Conservation (phyloP, 31 red algal genomes). For the Bonnemaisonia californica region DNA sequence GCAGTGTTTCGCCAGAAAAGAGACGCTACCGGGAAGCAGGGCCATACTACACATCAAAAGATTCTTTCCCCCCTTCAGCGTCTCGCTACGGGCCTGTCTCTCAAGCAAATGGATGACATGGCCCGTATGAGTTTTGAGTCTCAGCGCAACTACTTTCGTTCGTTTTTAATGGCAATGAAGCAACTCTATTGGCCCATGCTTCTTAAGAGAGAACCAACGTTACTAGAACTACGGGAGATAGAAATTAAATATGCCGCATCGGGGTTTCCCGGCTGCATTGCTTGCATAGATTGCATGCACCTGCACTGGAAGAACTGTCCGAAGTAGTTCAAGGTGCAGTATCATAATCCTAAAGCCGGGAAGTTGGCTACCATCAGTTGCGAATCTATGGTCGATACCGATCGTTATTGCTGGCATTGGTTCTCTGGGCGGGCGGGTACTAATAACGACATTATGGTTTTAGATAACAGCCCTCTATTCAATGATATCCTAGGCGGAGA, state of each 20-base stretch:
- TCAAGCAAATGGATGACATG: constrained; percentile 48
- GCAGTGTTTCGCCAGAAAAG: constrained; percentile 12
- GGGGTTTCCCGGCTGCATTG: constrained; percentile 59
- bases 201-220: constrained; percentile 48
- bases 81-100: constrained; percentile 27
- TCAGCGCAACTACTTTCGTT: constrained; percentile 22
- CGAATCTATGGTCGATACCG: constrained; percentile 23
- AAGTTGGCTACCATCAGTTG: constrained; percentile 38
- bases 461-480: constrained; percentile 46
- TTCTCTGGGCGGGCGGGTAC: constrained; percentile 35
- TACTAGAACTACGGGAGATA: constrained; percentile 29
- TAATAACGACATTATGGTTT: constrained; percentile 54
- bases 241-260: constrained; percentile 1
- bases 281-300: constrained; percentile 49
- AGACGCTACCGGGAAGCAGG: constrained; percentile 10
- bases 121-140: constrained; percentile 33
- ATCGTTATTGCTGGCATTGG: constrained; percentile 70
- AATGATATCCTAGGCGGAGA: constrained; percentile 18
- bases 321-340: constrained; percentile 45
- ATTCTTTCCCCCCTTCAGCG: constrained; percentile 27
- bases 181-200: constrained; percentile 23
- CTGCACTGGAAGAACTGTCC: constrained; percentile 68
- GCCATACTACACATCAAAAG: constrained; percentile 46
- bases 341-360: constrained; percentile 43
- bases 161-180: constrained; percentile 6